phyloP scores from a whole-genome alignment of 441 rosid genomes.

The Croton setiger region DNA sequence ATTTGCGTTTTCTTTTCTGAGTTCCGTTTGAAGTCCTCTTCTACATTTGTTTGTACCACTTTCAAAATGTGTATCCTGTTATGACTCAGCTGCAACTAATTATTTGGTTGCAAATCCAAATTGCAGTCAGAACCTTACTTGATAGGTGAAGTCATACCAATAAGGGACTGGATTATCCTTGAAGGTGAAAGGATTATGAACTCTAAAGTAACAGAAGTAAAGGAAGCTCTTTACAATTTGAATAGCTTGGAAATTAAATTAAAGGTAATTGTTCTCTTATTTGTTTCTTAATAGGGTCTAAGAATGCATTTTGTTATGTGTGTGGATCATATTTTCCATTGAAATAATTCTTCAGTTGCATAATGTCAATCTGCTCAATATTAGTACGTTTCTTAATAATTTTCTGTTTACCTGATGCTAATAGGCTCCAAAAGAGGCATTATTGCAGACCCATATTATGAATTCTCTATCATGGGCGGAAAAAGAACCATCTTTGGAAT shows the following conservation, averaged over 20 bases:
- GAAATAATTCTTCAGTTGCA: not conserved
- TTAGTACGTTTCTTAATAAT: not conserved
- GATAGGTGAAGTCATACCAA: slow-evolving; percentile 59
- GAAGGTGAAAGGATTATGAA: slow-evolving; percentile 28
- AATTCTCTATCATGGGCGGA: slow-evolving; percentile 69
- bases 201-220: slow-evolving; percentile 37
- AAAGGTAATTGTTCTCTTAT: slow-evolving; percentile 38
- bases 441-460: slow-evolving; percentile 52
- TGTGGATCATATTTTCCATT: not conserved
- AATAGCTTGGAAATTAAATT: slow-evolving; percentile 72
- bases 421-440: slow-evolving; percentile 56
- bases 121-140: slow-evolving; percentile 74
- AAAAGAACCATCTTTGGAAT: slow-evolving; percentile 41
- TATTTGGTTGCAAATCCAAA: not conserved
- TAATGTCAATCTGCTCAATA: not conserved
- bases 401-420: slow-evolving; percentile 24
- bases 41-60: not conserved
- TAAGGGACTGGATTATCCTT: slow-evolving; percentile 34
- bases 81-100: not conserved
- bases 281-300: not conserved
- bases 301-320: not conserved
- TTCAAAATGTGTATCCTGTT: not conserved
- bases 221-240: slow-evolving; percentile 53
- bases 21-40: not conserved
- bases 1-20: too few relatives aligned